Conservation (phyloP, 2,329 filamentous ascomycete genomes). For the Orbilia ellipsospora region DNA sequence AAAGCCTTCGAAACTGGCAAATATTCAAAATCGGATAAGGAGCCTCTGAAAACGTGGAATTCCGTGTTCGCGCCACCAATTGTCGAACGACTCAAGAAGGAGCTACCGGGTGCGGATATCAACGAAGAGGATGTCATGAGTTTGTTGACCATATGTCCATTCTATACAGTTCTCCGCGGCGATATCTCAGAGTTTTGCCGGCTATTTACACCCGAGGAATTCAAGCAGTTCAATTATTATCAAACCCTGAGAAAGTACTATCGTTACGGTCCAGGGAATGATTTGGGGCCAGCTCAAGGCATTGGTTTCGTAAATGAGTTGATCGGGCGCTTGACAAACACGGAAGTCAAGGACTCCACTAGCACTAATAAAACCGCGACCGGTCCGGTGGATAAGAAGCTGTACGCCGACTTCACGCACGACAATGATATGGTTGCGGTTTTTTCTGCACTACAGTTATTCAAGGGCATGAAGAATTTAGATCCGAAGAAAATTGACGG, state of each 20-base stretch:
- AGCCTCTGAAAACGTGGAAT: slow-evolving; percentile 69
- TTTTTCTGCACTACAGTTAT: slow-evolving; percentile 80
- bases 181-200: slow-evolving; percentile 78
- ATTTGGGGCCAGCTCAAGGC: slow-evolving; percentile 83
- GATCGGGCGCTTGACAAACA: slow-evolving; percentile 78
- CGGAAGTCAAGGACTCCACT: slow-evolving; percentile 77
- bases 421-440: slow-evolving; percentile 87
- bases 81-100: slow-evolving; percentile 73
- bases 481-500: slow-evolving; percentile 66
- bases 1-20: slow-evolving; percentile 74
- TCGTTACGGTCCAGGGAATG: slow-evolving; percentile 79
- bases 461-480: slow-evolving; percentile 72
- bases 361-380: slow-evolving; percentile 83
- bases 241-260: slow-evolving; percentile 86
- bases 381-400: slow-evolving; percentile 70
- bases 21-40: slow-evolving; percentile 65
- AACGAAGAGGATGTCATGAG: slow-evolving; percentile 72
- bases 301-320: slow-evolving; percentile 90
- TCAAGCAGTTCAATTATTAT: slow-evolving; percentile 82
- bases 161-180: slow-evolving; percentile 77
- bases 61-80: slow-evolving; percentile 75
- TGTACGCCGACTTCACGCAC: slow-evolving; percentile 93
- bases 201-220: slow-evolving; percentile 79
- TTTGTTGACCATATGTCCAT: slow-evolving; percentile 90
- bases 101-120: slow-evolving; percentile 73